These are phyloP conservation scores for Mitragyna speciosa DNA, from an alignment of 257 asterid genomes.

Conservation along the genomic window DNA sequence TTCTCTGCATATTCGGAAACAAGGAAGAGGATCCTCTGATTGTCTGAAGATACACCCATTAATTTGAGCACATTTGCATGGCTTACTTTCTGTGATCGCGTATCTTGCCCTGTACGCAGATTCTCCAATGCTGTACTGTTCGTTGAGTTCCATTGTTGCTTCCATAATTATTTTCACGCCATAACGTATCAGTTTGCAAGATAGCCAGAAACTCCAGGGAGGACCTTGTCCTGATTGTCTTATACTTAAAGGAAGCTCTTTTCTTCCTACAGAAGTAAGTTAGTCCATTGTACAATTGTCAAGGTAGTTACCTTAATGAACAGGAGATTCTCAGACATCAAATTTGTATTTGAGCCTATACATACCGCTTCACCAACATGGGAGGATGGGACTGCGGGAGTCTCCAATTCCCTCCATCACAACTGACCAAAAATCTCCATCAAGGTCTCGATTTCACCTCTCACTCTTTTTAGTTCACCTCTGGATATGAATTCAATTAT, in stretches of 20 bases:
- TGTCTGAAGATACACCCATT: constrained; percentile 63
- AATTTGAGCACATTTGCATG: constrained; percentile 69
- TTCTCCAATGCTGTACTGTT: constrained; percentile 50
- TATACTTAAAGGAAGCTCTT: constrained; percentile 30
- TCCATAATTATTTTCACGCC: constrained; percentile 57
- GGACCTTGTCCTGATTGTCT: constrained; percentile 58
- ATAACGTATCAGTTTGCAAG: constrained; percentile 55
- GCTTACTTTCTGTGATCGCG: constrained; percentile 54
- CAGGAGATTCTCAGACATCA: too few relatives aligned
- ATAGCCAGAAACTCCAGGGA: constrained; percentile 72
- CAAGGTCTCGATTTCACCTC: neutral
- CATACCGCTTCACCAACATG: neutral
- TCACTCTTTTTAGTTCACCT: neutral
- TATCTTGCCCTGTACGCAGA: constrained; percentile 61
- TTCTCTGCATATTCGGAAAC: constrained; percentile 66
- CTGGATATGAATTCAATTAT: too few relatives aligned
- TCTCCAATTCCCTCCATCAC: neutral
- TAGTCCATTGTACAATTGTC: too few relatives aligned
- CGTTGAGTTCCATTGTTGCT: constrained; percentile 56
- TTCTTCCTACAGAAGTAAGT: neutral
- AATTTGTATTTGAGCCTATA: neutral
- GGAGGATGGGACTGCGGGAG: too few relatives aligned
- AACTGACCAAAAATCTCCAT: neutral
- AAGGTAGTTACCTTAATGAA: too few relatives aligned
- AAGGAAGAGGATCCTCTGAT: constrained; percentile 47